Evolutionary conservation across 192 early-diverging fungal species (phyloP).

Genomic region (Funneliformis geosporum): DNA sequence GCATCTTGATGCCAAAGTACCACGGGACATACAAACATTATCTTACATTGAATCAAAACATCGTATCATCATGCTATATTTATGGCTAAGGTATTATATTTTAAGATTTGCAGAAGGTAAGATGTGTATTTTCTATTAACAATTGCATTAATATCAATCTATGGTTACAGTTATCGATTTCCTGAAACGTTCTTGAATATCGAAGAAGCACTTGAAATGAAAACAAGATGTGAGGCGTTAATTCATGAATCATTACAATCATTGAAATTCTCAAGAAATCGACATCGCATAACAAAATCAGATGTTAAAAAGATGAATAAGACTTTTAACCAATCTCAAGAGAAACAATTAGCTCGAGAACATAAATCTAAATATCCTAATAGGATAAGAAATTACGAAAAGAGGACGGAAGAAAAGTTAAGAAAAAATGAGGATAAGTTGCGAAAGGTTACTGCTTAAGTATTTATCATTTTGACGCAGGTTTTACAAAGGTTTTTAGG

Average conservation of each 20-base stretch:
- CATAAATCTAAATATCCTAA: background rate
- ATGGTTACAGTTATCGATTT: slow-evolving; percentile 53
- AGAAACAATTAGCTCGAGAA: background rate
- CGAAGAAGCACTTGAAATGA: slow-evolving; percentile 52
- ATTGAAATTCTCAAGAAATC: slow-evolving; percentile 3
- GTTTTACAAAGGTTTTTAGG: too few species aligned
- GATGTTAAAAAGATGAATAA: background rate
- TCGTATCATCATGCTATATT: slow-evolving; percentile 76
- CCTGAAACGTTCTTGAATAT: slow-evolving; percentile 55
- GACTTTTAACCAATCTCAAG: background rate
- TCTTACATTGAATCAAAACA: slow-evolving; percentile 72
- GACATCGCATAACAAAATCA: background rate
- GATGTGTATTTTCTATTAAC: background rate
- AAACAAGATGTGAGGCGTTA: slow-evolving; percentile 41
- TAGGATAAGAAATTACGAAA: background rate
- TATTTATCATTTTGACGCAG: too few species aligned
- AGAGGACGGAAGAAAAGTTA: background rate
- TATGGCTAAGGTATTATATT: slow-evolving; percentile 75
- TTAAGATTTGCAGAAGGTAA: background rate
- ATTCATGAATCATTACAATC: slow-evolving; percentile 38
- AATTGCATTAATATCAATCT: slow-evolving; percentile 19
- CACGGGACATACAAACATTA: background rate
- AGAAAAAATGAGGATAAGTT: background rate
- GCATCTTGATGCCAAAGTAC: slow-evolving; percentile 3
- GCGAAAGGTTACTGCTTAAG: background rate